These are phyloP conservation scores for Neoarthrinium moseri DNA, from an alignment of 2,329 filamentous ascomycete species.

Conservation along the genomic window DNA sequence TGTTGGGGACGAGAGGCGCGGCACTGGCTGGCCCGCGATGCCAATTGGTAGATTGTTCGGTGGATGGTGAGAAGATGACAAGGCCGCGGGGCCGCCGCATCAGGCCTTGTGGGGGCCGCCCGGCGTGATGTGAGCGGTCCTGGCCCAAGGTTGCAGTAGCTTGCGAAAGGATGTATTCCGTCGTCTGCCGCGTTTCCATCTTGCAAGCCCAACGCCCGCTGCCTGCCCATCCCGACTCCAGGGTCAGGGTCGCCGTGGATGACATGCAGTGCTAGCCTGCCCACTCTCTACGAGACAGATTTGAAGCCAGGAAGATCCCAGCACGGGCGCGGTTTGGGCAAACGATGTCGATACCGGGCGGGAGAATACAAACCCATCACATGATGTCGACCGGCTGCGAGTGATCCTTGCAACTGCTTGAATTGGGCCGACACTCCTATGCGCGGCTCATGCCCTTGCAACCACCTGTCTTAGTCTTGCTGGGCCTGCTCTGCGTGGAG, in stretches of 20 bases:
- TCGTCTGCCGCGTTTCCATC: background rate
- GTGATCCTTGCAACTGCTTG: background rate
- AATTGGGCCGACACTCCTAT: background rate
- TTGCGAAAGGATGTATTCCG: background rate
- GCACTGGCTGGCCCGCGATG: background rate
- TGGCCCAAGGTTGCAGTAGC: background rate
- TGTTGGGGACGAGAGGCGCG: constrained; percentile 1
- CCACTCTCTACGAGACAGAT: no score
- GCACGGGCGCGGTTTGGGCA: no score
- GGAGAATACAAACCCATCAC: background rate
- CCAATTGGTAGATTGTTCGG: background rate
- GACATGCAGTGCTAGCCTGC: no score
- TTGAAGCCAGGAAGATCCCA: no score
- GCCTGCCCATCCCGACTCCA: no score
- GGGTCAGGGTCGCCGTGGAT: no score
- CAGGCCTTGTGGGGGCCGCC: constrained; percentile 1
- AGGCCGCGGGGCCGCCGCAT: constrained; percentile 1
- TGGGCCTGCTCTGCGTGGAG: no score
- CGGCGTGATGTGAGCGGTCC: background rate
- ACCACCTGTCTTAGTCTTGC: no score
- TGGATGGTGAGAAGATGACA: background rate
- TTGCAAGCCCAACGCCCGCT: no score
- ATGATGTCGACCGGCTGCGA: background rate
- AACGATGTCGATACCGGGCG: no score
- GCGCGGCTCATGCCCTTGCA: background rate